Evolutionary conservation across 306 rosid genomes (phyloP).

Genomic region (Quercus cerris): DNA sequence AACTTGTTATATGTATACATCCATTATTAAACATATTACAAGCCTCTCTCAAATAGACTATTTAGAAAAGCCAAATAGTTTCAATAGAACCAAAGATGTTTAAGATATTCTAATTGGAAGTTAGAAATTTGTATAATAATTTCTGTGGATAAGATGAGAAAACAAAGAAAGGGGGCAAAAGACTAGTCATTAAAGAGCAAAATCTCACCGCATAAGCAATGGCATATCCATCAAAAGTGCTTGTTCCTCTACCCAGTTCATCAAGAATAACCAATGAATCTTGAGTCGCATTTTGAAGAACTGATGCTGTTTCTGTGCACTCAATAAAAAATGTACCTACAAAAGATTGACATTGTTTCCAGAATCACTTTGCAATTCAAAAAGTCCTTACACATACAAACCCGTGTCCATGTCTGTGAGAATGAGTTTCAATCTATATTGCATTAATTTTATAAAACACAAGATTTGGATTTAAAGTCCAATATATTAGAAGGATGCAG

Average conservation of each 20-base stretch:
- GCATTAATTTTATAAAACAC: too few species aligned
- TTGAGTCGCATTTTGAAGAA: conserved; percentile 84
- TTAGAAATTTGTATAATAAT: neutral
- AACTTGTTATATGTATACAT: neutral
- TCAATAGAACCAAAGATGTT: too few species aligned
- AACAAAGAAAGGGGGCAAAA: neutral
- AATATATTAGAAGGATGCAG: neutral
- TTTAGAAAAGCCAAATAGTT: too few species aligned
- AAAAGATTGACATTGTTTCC: conserved; percentile 11
- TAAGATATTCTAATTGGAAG: neutral
- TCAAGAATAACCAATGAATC: conserved; percentile 92
- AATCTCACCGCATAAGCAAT: conserved; percentile 88
- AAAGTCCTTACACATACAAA: conserved; percentile 11
- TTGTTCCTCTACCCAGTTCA: conserved; percentile 96
- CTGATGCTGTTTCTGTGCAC: conserved; percentile 92
- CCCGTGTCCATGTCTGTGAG: neutral
- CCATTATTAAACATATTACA: too few species aligned
- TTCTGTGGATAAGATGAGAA: neutral
- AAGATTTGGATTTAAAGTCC: too few species aligned
- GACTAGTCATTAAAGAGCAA: neutral
- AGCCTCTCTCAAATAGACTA: too few species aligned
- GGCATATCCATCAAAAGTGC: conserved; percentile 98
- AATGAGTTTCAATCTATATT: too few species aligned
- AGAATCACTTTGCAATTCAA: neutral
- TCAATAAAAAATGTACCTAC: conserved; percentile 91